A percentile compares a stretch with the other conserved stretches of the same genome.
Conservation (phyloP, 495 filamentous ascomycete species). For the Hypoxylon fragiforme region DNA sequence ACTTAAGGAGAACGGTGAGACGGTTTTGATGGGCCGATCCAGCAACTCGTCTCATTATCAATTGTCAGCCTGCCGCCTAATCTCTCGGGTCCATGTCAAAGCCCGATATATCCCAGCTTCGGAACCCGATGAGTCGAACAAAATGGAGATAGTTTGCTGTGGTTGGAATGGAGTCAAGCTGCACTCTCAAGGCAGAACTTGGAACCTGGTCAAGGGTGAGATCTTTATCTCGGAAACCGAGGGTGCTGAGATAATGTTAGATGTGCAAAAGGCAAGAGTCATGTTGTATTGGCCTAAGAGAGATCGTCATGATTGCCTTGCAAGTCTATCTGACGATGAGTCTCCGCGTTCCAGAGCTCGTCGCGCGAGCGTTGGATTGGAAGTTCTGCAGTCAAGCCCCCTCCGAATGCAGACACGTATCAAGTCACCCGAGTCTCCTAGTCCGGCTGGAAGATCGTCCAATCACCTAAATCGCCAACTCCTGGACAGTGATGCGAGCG, state of each 20-base stretch:
- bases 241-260: conserved; percentile 88
- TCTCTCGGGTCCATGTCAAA: conserved; percentile 90
- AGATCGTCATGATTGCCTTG: conserved; percentile 63
- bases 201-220: conserved; percentile 84
- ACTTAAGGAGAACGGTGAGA: conserved; percentile 80
- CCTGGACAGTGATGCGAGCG: conserved; percentile 33
- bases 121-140: conserved; percentile 63
- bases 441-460: conserved; percentile 55
- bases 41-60: conserved; percentile 92
- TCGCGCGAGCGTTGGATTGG: conserved; percentile 37
- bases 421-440: conserved; percentile 74
- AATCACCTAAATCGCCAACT: conserved; percentile 38
- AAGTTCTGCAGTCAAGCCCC: conserved; percentile 63
- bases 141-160: conserved; percentile 83
- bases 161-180: conserved; percentile 96
- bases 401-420: conserved; percentile 63
- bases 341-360: conserved; percentile 46
- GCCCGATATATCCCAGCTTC: conserved; percentile 75
- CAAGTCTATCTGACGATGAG: conserved; percentile 67
- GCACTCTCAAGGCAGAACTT: conserved; percentile 86
- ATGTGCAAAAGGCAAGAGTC: conserved; percentile 91
- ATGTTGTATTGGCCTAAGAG: conserved; percentile 81
- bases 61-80: conserved; percentile 83
- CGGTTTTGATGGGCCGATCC: conserved; percentile 83
- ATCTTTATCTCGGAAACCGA: conserved; percentile 90